A percentile compares a stretch with the other conserved stretches of the same genome.
phyloP scores from a whole-genome alignment of 2,329 filamentous ascomycete genomes.

The Tolypocladium nubicola region DNA sequence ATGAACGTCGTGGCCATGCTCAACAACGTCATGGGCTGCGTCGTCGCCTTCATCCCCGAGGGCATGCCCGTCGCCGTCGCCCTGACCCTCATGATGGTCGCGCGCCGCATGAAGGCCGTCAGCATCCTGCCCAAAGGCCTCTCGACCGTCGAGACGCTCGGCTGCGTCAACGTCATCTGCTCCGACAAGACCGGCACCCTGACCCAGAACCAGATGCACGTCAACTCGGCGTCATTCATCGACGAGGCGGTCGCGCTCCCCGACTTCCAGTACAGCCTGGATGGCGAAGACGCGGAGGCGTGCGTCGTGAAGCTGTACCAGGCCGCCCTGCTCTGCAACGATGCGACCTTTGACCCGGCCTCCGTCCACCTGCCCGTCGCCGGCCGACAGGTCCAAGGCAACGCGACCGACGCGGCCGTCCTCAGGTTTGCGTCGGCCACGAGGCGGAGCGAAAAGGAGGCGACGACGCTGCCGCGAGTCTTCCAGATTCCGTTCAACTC shows the following conservation, averaged over 20 bases:
- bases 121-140: constrained; percentile 31
- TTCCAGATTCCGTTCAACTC: constrained; percentile 38
- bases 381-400: constrained; percentile 26
- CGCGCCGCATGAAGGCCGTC: constrained; percentile 29
- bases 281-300: constrained; percentile 5
- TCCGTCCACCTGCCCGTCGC: constrained; percentile 22
- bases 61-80: constrained; percentile 29
- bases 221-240: constrained; percentile 26
- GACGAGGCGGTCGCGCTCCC: constrained; percentile 17
- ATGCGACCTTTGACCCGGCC: constrained; percentile 28
- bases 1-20: constrained; percentile 32
- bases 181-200: constrained; percentile 32
- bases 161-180: constrained; percentile 32
- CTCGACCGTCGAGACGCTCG: constrained; percentile 30
- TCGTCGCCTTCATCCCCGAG: constrained; percentile 29
- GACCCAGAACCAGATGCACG: constrained; percentile 33
- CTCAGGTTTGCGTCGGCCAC: constrained; percentile 25
- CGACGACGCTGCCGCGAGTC: constrained; percentile 12
- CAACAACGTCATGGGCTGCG: constrained; percentile 33
- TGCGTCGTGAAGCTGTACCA: constrained; percentile 14
- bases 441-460: constrained; percentile 8
- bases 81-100: constrained; percentile 30
- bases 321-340: constrained; percentile 28
- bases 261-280: constrained; percentile 13
- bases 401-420: constrained; percentile 31